These are phyloP conservation scores for Luvunga scandens DNA, from an alignment of 345 rosid species.

Conservation along the genomic window DNA sequence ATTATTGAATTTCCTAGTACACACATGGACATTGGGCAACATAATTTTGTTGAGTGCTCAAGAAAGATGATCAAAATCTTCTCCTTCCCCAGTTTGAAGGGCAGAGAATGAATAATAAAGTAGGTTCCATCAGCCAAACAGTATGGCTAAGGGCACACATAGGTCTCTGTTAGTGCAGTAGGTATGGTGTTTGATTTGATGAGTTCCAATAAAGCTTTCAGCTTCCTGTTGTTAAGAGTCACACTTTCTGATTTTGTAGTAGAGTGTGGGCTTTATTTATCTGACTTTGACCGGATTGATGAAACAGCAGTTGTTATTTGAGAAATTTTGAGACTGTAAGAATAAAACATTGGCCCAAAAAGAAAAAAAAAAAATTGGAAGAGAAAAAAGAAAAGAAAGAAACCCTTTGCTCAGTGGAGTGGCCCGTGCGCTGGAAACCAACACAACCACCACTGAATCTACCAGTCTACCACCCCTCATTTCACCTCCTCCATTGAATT, in stretches of 20 bases:
- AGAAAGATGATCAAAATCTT: constrained; percentile 9
- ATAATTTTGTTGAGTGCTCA: constrained; percentile 4
- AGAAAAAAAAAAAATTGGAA: not conserved
- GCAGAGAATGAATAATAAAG: not conserved
- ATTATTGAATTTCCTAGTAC: constrained; percentile 20
- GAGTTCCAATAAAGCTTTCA: constrained; percentile 24
- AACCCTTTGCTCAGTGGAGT: not conserved
- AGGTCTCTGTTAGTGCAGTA: not conserved
- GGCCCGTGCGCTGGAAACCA: constrained; percentile 28
- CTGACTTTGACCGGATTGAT: constrained; percentile 24
- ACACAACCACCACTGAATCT: constrained; percentile 21
- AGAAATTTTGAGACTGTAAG: not conserved
- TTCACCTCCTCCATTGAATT: constrained; percentile 12
- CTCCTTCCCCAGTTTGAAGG: constrained; percentile 4
- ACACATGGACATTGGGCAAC: not conserved
- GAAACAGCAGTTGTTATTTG: constrained; percentile 13
- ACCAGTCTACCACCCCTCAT: constrained; percentile 11
- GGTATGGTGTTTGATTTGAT: not conserved
- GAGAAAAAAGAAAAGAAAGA: not conserved
- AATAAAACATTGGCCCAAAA: not conserved
- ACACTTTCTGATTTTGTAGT: constrained; percentile 21
- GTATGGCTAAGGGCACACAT: not conserved
- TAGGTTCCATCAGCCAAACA: constrained; percentile 3
- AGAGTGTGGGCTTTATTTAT: constrained; percentile 8
- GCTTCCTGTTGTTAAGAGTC: constrained; percentile 14